Percentiles rank a stretch among this genome's conserved stretches.
Conservation (phyloP, 768 basidiomycete species). For the Boletellus emodensis region DNA sequence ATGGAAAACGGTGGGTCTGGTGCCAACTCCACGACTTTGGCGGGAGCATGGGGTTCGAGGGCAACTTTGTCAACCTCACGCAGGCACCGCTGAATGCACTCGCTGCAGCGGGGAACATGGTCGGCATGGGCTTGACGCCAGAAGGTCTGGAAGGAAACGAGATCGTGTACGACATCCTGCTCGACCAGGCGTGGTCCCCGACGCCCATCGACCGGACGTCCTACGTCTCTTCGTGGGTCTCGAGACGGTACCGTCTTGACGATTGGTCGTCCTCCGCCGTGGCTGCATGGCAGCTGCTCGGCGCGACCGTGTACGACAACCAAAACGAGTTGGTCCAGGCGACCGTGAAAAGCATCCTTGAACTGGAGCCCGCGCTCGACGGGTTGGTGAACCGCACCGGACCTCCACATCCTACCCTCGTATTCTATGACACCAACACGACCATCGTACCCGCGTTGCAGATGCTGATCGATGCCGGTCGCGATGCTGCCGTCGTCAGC, state of each 20-base stretch:
- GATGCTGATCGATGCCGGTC: slow-evolving; percentile 47
- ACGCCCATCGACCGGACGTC: slow-evolving; percentile 29
- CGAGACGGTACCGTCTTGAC: slow-evolving; percentile 32
- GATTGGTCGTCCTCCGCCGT: slow-evolving; percentile 23
- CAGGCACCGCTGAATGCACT: slow-evolving; percentile 32
- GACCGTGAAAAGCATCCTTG: slow-evolving; percentile 36
- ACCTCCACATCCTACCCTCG: slow-evolving; percentile 24
- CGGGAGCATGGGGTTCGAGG: slow-evolving; percentile 37
- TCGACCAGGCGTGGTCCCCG: slow-evolving; percentile 41
- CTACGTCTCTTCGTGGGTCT: slow-evolving; percentile 34
- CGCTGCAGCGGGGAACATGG: slow-evolving; percentile 29
- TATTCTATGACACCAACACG: slow-evolving; percentile 37
- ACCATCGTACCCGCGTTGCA: slow-evolving; percentile 77
- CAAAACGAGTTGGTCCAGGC: slow-evolving; percentile 30
- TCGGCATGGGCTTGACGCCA: slow-evolving; percentile 37
- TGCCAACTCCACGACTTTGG: slow-evolving; percentile 40
- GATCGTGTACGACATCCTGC: slow-evolving; percentile 39
- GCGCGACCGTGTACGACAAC: slow-evolving; percentile 39
- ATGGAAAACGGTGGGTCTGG: slow-evolving; percentile 41
- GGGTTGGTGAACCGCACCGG: slow-evolving; percentile 34
- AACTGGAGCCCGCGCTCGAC: slow-evolving; percentile 32
- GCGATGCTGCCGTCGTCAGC: neutral
- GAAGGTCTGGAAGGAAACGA: slow-evolving; percentile 43
- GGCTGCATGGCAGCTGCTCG: slow-evolving; percentile 36
- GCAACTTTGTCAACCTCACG: slow-evolving; percentile 36